Evolutionary conservation across 169 alveolate genomes (phyloP).

Genomic region (Cryptosporidium tyzzeri): DNA sequence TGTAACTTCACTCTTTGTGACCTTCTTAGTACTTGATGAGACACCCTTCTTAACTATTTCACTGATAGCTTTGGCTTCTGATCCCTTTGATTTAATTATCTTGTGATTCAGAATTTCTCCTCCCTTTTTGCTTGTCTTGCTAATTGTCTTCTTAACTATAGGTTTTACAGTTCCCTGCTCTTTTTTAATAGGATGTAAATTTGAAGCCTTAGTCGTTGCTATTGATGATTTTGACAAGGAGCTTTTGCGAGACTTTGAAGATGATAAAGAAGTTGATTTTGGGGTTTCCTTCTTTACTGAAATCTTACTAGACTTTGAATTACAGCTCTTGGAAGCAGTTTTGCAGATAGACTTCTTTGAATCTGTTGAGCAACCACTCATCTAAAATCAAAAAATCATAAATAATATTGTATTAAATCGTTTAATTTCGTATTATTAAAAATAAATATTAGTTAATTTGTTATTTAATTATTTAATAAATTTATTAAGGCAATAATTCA

Average conservation of each 20-base stretch:
- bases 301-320: conserved; percentile 19
- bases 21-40: conserved; percentile 16
- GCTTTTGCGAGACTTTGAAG: conserved; percentile 10
- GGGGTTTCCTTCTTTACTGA: neutral
- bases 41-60: neutral
- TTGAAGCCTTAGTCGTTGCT: neutral
- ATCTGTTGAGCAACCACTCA: conserved; percentile 23
- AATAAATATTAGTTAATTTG: conserved; percentile 1
- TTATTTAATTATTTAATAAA: neutral
- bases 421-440: neutral
- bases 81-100: conserved; percentile 32
- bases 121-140: conserved; percentile 24
- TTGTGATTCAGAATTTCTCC: conserved; percentile 13
- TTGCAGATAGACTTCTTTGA: conserved; percentile 28
- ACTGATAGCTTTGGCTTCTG: neutral
- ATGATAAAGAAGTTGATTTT: neutral
- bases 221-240: neutral
- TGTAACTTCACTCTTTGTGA: conserved; percentile 16
- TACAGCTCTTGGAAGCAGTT: conserved; percentile 12
- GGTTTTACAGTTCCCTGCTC: neutral
- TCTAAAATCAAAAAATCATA: conserved; percentile 2
- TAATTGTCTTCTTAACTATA: conserved; percentile 24
- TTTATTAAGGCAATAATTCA: neutral
- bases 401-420: neutral
- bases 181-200: neutral